phyloP scores from a whole-genome alignment of 2,329 filamentous ascomycete genomes.

The Pseudogymnoascus sp. region DNA sequence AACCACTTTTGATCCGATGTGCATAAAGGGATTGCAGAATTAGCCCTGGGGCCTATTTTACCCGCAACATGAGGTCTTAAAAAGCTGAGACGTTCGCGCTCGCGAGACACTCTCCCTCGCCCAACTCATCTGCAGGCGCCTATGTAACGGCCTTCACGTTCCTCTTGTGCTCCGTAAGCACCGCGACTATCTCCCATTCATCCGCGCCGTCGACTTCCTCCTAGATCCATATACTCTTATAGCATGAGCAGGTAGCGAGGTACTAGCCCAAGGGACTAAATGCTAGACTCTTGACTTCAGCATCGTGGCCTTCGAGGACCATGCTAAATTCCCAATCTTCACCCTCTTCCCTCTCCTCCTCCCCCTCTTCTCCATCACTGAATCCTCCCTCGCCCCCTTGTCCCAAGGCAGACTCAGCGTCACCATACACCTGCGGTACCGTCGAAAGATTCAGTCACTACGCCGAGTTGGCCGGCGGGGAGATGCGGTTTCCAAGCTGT shows the following conservation, averaged over 20 bases:
- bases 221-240: slow-evolving; percentile 98
- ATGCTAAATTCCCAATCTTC: slow-evolving; percentile 91
- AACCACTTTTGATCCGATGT: too few species aligned
- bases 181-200: slow-evolving; percentile 94
- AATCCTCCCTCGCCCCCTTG: slow-evolving; percentile 25
- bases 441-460: slow-evolving; percentile 92
- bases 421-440: slow-evolving; percentile 82
- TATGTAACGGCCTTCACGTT: slow-evolving; percentile 93
- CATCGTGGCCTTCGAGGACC: slow-evolving; percentile 89
- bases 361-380: slow-evolving; percentile 30
- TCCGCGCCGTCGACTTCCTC: slow-evolving; percentile 89
- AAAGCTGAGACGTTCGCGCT: too few species aligned
- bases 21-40: too few species aligned
- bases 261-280: slow-evolving; percentile 69
- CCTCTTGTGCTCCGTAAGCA: slow-evolving; percentile 87
- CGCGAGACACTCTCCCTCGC: slow-evolving; percentile 49
- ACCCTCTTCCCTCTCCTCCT: slow-evolving; percentile 48
- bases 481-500: slow-evolving; percentile 79
- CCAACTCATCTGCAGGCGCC: slow-evolving; percentile 67
- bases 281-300: slow-evolving; percentile 75
- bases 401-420: slow-evolving; percentile 41
- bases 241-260: slow-evolving; percentile 81
- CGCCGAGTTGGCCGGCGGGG: slow-evolving; percentile 56
- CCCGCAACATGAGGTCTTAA: too few species aligned
- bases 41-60: too few species aligned